Evolutionary conservation across 768 basidiomycete genomes (phyloP), one percentile per base, ranked within the genome.

Genomic region (Phlebiopsis gigantea): DNA sequence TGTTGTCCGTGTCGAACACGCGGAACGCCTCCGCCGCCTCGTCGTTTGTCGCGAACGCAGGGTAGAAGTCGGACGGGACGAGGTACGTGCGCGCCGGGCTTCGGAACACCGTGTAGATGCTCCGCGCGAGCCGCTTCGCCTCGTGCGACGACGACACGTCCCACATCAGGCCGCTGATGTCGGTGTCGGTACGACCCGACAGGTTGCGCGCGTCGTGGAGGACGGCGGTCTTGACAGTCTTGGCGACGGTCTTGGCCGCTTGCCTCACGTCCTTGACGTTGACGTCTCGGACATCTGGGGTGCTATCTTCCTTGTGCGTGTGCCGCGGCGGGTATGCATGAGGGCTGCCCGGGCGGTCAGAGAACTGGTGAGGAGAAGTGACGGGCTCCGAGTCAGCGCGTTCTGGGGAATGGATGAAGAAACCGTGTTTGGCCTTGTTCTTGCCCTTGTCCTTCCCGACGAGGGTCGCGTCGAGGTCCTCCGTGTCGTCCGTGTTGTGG

Each of bases 181-280:
- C 67, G 22, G 71, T 74, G 31, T 76, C 72, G 25, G 74, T 75
- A 17, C 73, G 73, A 10, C 85, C 83, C 51, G 70, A 73, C 57
- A 90, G 74, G 62, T 88, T 87, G 15, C 88, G 79, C 26, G 88
- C 88, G 69, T 90, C 88, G 63, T 90, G 88, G 42, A 90, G 68
- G 6, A 89, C 76, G 1, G 84, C 85, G n/a, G 78, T 77, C 70
- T 83, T 88, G 41, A 90, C 59, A 9, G 75, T 81, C 65, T 80
- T 86, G 1, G 84, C 88, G 9, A 86, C 87, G 31, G 78, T 47
- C n/a, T 59, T 60, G 25, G 63, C 65, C 30, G 65, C 63, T 30
- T 63, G 56, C 45, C 34, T 46, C 29, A 47, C 50, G 30, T 61
- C 74, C 17, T 39, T 39, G 19, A 78, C n/a, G n/a, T n/a, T n/a